A percentile compares a stretch with the other conserved stretches of the same genome.
phyloP scores from a whole-genome alignment of 169 alveolate species.

The Eimeria falciformis region DNA sequence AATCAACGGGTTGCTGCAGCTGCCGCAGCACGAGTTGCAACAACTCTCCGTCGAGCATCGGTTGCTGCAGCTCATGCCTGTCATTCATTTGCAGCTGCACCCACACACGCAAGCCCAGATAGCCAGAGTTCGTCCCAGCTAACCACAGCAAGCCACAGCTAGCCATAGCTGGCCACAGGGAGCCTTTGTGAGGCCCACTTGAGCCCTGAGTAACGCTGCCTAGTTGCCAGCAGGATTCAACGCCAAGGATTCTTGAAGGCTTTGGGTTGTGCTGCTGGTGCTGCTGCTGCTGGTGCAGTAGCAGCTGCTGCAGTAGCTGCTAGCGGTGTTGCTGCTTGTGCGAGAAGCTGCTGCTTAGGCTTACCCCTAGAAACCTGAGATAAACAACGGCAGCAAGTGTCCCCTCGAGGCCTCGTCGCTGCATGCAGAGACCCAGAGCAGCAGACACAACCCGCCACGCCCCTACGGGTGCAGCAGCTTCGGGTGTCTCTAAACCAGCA shows the following conservation, averaged over 20 bases:
- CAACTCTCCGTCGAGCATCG: constrained; percentile 10
- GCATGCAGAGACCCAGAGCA: constrained; percentile 62
- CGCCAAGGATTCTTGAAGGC: too few relatives aligned
- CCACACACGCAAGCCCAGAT: neutral
- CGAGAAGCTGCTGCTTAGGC: constrained; percentile 11
- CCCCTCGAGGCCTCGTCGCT: neutral
- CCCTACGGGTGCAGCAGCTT: neutral
- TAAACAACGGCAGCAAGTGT: neutral
- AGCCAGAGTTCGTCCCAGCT: too few relatives aligned
- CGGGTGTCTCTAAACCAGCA: neutral
- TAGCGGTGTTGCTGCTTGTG: constrained; percentile 4
- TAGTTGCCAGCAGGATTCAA: too few relatives aligned
- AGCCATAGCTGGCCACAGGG: neutral
- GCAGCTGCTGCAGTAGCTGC: constrained; percentile 52
- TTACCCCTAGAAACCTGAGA: neutral
- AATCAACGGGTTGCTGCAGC: constrained; percentile 38
- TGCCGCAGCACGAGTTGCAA: constrained; percentile 67
- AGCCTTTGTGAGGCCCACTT: neutral
- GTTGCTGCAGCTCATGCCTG: constrained; percentile 34
- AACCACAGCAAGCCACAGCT: neutral
- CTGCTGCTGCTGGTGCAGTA: constrained; percentile 13
- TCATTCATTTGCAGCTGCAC: constrained; percentile 48
- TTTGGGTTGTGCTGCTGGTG: neutral
- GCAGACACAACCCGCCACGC: constrained; percentile 51
- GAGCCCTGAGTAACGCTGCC: too few relatives aligned